Conservation (phyloP, 306 rosid genomes). For the Quillaja saponaria region DNA sequence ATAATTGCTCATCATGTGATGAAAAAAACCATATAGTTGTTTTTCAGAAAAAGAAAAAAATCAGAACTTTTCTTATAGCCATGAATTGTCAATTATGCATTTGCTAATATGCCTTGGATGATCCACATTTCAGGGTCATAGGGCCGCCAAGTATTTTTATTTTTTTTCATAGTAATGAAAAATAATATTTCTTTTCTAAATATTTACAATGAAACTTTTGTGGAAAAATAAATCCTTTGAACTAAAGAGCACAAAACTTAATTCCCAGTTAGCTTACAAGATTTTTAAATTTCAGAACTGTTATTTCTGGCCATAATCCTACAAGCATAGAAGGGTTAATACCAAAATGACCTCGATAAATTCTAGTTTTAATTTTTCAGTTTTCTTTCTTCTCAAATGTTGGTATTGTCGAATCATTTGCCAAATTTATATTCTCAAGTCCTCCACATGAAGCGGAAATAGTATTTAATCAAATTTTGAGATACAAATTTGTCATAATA, state of each 20-base stretch:
- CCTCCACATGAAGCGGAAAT: slow-evolving; percentile 3
- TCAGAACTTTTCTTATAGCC: not conserved
- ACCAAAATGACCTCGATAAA: slow-evolving; percentile 1
- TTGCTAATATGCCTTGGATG: too few relatives aligned
- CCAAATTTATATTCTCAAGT: slow-evolving; percentile 11
- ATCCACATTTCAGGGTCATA: too few relatives aligned
- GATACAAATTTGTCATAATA: slow-evolving; percentile 15
- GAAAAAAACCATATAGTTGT: too few relatives aligned
- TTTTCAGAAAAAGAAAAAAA: slow-evolving; percentile 6
- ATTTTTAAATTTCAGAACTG: slow-evolving; percentile 10
- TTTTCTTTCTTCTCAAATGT: not conserved
- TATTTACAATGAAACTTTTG: too few relatives aligned
- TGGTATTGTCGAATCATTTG: slow-evolving; percentile 1
- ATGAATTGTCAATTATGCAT: not conserved
- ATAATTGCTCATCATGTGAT: not conserved
- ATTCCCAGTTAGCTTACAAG: slow-evolving; percentile 1
- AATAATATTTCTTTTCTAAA: too few relatives aligned
- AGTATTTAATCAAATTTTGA: slow-evolving; percentile 13
- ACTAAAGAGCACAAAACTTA: slow-evolving; percentile 6
- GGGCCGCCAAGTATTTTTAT: slow-evolving; percentile 6
- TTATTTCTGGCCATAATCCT: not conserved
- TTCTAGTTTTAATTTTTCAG: slow-evolving; percentile 2
- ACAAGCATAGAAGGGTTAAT: not conserved
- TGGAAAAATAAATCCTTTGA: not conserved
- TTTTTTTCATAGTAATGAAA: too few relatives aligned